Evolutionary conservation across 2,329 filamentous ascomycete genomes (phyloP), one percentile per base, ranked within the genome.

Genomic region (Emericellopsis atlantica): DNA sequence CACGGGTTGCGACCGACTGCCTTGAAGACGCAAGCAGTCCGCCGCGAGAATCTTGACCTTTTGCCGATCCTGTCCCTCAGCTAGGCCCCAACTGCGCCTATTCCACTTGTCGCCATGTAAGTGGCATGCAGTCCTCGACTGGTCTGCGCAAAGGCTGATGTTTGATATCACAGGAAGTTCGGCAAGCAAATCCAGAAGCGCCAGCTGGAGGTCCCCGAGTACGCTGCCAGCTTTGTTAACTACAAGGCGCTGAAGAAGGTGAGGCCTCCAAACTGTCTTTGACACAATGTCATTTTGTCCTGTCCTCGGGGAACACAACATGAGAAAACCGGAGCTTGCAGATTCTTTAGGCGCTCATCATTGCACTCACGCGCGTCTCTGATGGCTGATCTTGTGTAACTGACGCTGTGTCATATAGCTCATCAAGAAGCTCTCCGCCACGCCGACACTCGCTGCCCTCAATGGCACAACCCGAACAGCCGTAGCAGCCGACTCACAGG

Each of bases 201-300:
- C 60, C 92, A 98, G 74, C 85, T 98, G 56, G 92, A 98, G 62
- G 89, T 98, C 45, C 92, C 92, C 45, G 92, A 98, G 75, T 98
- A 98, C 81, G 90, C 92, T 46, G 88, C 90, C 49, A 95, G 89
- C 65, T 98, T 98, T 60, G 89, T 96, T 53, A 95, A 98, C 66
- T 98, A 98, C 72, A 98, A 98, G 69, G 89, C 88, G 45, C 72
- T 98, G 52, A 98, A 98, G 66, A 96, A 96, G 86, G 92, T 94
- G 58, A 47, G 65, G 36, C 33, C 48, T 42, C 39, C 51, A 35
- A 15, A 29, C 8, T 12, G 3, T 29, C 26, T 6, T 29, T 29
- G 26, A 29, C 12, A 3, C 6, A 7, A 6, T 29, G 26, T 29
- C 9, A 9, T 12, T 12, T 29, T 29, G 26, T 29, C 12, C 9